phyloP scores from a whole-genome alignment of 2,329 filamentous ascomycete genomes.

The Hypoxylon sp. region DNA sequence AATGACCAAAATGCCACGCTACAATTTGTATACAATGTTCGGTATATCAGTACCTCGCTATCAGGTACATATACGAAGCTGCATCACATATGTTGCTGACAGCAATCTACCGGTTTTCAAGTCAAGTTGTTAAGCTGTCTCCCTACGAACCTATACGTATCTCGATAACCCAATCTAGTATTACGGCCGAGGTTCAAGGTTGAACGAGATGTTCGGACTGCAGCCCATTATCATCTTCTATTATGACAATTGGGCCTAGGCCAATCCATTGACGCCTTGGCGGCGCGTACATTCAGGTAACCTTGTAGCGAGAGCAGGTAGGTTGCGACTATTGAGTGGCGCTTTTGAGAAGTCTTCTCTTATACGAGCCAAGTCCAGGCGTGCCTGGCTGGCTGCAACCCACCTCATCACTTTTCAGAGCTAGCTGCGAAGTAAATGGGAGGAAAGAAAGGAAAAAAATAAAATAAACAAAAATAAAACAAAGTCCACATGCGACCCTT shows the following conservation, averaged over 20 bases:
- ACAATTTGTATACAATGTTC: neutral
- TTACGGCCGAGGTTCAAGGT: constrained; percentile 2
- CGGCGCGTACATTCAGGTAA: constrained; percentile 3
- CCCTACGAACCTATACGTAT: neutral
- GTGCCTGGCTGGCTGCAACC: constrained; percentile 23
- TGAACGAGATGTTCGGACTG: constrained; percentile 2
- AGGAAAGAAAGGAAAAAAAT: neutral
- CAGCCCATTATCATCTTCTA: neutral
- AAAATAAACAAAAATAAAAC: constrained; percentile 5
- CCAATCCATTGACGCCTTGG: constrained; percentile 17
- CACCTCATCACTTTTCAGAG: constrained; percentile 13
- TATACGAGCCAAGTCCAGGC: constrained; percentile 32
- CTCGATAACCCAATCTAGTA: neutral
- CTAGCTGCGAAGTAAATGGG: neutral
- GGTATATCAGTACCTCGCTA: neutral
- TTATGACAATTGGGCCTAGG: constrained; percentile 14
- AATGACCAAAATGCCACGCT: neutral
- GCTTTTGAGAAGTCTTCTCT: constrained; percentile 11
- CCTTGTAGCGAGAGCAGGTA: constrained; percentile 9
- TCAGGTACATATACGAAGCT: constrained; percentile 21
- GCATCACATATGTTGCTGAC: constrained; percentile 6
- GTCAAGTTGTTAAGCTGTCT: neutral
- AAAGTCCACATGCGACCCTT: constrained; percentile 7
- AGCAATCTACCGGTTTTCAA: constrained; percentile 3
- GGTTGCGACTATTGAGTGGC: constrained; percentile 35